Evolutionary conservation across 495 filamentous ascomycete genomes (phyloP).

Genomic region (Tuber calosporum): DNA sequence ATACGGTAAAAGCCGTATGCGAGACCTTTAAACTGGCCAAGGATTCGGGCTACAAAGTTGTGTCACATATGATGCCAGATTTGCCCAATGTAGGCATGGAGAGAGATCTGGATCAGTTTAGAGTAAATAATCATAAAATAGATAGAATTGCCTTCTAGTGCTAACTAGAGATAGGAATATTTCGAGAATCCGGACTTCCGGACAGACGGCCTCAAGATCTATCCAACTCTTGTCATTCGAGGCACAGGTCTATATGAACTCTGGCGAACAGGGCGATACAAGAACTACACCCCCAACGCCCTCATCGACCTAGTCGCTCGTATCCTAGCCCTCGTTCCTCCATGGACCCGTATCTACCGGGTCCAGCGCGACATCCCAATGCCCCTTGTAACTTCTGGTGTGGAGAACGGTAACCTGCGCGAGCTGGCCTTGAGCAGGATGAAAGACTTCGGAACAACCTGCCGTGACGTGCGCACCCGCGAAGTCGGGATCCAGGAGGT

Average conservation of each 20-base stretch:
- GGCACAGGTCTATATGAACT: slow-evolving; percentile 95
- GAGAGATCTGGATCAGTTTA: slow-evolving; percentile 90
- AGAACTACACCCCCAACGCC: slow-evolving; percentile 96
- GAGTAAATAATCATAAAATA: slow-evolving; percentile 35
- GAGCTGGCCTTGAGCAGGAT: slow-evolving; percentile 88
- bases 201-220: slow-evolving; percentile 97
- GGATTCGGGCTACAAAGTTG: slow-evolving; percentile 97
- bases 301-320: slow-evolving; percentile 91
- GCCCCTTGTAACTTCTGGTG: slow-evolving; percentile 91
- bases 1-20: slow-evolving; percentile 88
- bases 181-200: slow-evolving; percentile 95
- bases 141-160: not conserved
- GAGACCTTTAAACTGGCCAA: slow-evolving; percentile 93
- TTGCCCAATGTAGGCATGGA: slow-evolving; percentile 98
- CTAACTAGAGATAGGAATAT: slow-evolving; percentile 55
- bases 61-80: slow-evolving; percentile 99
- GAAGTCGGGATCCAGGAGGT: slow-evolving; percentile 99
- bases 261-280: slow-evolving; percentile 93
- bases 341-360: slow-evolving; percentile 97
- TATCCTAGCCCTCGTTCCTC: slow-evolving; percentile 86
- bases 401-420: slow-evolving; percentile 94
- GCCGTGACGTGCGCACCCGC: slow-evolving; percentile 92
- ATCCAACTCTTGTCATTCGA: slow-evolving; percentile 93
- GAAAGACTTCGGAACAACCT: slow-evolving; percentile 97
- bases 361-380: slow-evolving; percentile 98